Conservation (phyloP, 2,329 filamentous ascomycete species). For the Microascus cirrosus region DNA sequence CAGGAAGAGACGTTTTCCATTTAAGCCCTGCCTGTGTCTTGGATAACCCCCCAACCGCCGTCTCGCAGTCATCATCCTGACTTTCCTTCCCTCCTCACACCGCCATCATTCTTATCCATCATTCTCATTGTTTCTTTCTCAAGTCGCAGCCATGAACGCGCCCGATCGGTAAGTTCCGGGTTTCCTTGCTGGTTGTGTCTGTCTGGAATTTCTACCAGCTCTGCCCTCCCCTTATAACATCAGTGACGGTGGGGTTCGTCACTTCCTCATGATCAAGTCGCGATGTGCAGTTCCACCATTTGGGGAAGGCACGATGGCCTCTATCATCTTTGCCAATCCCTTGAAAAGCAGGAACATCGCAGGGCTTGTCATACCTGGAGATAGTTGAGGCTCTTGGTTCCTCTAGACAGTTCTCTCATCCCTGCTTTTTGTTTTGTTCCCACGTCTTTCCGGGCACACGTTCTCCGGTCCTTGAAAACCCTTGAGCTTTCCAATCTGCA, state of each 20-base stretch:
- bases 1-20: neutral
- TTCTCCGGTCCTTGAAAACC: neutral
- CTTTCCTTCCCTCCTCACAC: neutral
- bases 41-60: too few relatives aligned
- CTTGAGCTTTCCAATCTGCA: neutral
- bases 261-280: too few relatives aligned
- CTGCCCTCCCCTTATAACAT: neutral
- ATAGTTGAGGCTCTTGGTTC: neutral
- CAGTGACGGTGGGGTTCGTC: too few relatives aligned
- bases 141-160: constrained; percentile 35
- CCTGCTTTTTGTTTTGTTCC: neutral
- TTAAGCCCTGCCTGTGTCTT: neutral
- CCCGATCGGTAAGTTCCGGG: constrained; percentile 35
- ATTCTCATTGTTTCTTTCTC: neutral
- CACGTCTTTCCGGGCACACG: neutral
- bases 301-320: neutral
- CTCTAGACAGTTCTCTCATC: neutral
- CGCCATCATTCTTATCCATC: neutral
- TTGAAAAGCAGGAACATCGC: neutral
- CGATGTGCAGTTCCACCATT: neutral
- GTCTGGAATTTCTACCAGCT: neutral
- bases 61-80: neutral
- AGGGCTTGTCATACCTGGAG: neutral
- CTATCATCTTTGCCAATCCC: neutral
- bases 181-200: neutral